These are phyloP conservation scores for maize (Zea mays) DNA, from an alignment of 176 grass and related monocot genomes.

Conservation along the genomic window Zm-B73-REFERENCE-NAM-5.0 NC_050096.1:233523501-233524000, in stretches of 20 bases:
- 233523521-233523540: conserved; percentile 25
- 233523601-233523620: conserved; percentile 33
- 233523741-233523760: conserved; percentile 11
- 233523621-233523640: conserved; percentile 41
- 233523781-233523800: conserved; percentile 49
- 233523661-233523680: conserved; percentile 30
- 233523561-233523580: conserved; percentile 42
- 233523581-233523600: conserved; percentile 32
- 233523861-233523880: conserved; percentile 28
- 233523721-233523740: conserved; percentile 18
- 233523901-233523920: conserved; percentile 1
- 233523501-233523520: conserved; percentile 48
- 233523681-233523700: conserved; percentile 41
- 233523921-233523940: conserved; percentile 42
- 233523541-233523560: conserved; percentile 35
- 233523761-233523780: conserved; percentile 16
- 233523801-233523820: conserved; percentile 50
- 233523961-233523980: conserved; percentile 52
- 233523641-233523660: conserved; percentile 18
- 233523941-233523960: conserved; percentile 44
- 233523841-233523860: conserved; percentile 47
- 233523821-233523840: conserved; percentile 40
- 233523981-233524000: conserved; percentile 70
- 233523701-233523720: conserved; percentile 54
- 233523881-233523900: conserved; percentile 11